phyloP scores from a whole-genome alignment of 2,329 filamentous ascomycete genomes.

The Alternaria panax region DNA sequence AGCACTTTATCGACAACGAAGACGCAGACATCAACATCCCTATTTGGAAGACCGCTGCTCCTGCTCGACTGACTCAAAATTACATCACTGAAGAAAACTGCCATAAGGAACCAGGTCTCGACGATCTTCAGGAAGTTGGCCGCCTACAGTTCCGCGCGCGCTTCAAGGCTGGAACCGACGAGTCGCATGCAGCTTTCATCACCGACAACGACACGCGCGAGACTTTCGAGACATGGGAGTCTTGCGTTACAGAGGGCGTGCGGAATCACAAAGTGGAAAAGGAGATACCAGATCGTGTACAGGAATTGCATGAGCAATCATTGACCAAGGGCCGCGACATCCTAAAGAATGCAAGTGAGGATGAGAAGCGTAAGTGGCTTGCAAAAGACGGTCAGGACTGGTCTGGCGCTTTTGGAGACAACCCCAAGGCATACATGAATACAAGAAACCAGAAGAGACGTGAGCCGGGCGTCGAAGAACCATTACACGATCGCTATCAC shows the following conservation, averaged over 20 bases:
- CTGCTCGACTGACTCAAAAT: constrained; percentile 82
- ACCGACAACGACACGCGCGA: constrained; percentile 88
- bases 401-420: constrained; percentile 83
- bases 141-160: constrained; percentile 79
- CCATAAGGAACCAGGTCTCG: constrained; percentile 71
- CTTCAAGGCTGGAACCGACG: constrained; percentile 91
- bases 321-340: constrained; percentile 82
- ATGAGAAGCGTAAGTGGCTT: constrained; percentile 80
- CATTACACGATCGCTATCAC: constrained; percentile 60
- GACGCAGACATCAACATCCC: constrained; percentile 82
- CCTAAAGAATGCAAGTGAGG: constrained; percentile 73
- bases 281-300: constrained; percentile 75
- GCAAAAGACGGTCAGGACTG: constrained; percentile 82
- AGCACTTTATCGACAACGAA: constrained; percentile 82
- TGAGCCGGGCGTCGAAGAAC: constrained; percentile 63
- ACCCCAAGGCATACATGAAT: constrained; percentile 69
- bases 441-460: constrained; percentile 60
- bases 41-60: constrained; percentile 83
- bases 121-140: constrained; percentile 79
- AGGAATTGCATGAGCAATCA: constrained; percentile 81
- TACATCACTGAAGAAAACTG: constrained; percentile 86
- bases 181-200: constrained; percentile 83
- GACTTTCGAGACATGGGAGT: constrained; percentile 94
- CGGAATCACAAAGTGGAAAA: constrained; percentile 73
- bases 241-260: constrained; percentile 87